Base-by-base conservation (phyloP, 1,284 basidiomycete genomes). In the Ceratobasidium sp. region DNA sequence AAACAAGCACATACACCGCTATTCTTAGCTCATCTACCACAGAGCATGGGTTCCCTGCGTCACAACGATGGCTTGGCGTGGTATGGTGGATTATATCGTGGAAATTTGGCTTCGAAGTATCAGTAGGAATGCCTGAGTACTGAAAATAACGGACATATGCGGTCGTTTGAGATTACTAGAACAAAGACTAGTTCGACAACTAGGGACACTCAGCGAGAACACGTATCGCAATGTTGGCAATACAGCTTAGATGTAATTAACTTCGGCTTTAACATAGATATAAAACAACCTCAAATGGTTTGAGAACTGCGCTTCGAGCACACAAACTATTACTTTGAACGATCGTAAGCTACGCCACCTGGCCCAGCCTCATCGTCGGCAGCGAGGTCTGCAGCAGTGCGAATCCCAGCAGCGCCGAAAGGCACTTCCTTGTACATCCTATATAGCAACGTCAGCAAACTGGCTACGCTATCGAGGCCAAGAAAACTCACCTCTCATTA, bases 341-440 rank as follows among this genome's bases (percentile, higher is more conserved):
- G 61, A 23, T 74, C 63, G 55, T 66, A 72, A 35, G 52, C 57
- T 9, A 74, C 62, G 2, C 73, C 70, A 18, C 70, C 62, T n/a
- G 64, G 59, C 0, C 75, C 75, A 13, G 70, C 23, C 46, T 75
- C 70, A 38, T 74, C 73, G 61, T 77, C 76, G 38, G 72, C 75
- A 28, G 50, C 49, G 14, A 76, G 30, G 43, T 77, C 76, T 18
- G 72, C 74, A n/a, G 55, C 69, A 16, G 76, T 74, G 5, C 75
- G 63, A 43, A 76, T 73, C 11, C 74, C 75, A 2, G 74, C 75
- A 14, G 75, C 74, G 14, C 75, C 75, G 41, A 76, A 77, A 44
- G 76, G 76, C 28, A 77, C 72, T 23, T 62, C 64, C 49, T 69
- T 75, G 44, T 74, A 59, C 54, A 76, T 67, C 30, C 61, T 74